Evolutionary conservation across 2,329 filamentous ascomycete species (phyloP).

Genomic region (Ophiostoma sp.): DNA sequence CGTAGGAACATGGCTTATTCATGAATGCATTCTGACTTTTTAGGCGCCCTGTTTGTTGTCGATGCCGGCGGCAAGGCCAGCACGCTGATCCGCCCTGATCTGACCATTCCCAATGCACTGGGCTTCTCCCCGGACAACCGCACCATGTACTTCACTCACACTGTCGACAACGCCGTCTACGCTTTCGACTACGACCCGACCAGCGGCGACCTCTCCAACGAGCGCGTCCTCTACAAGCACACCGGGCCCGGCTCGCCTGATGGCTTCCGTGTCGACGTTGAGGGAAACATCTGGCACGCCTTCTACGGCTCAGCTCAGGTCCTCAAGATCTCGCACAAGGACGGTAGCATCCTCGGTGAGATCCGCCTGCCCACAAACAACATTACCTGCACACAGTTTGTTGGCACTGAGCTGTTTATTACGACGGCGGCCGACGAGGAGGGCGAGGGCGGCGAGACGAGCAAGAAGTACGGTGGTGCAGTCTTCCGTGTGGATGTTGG

Average conservation of each 20-base stretch:
- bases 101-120: constrained; percentile 82
- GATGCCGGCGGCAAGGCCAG: constrained; percentile 57
- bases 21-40: background rate
- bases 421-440: constrained; percentile 72
- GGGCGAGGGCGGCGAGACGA: constrained; percentile 62
- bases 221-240: constrained; percentile 72
- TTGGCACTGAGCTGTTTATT: constrained; percentile 72
- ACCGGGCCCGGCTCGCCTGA: constrained; percentile 69
- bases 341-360: constrained; percentile 71
- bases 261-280: constrained; percentile 78
- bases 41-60: constrained; percentile 74
- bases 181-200: constrained; percentile 70
- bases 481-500: constrained; percentile 79
- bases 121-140: constrained; percentile 73
- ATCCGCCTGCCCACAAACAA: constrained; percentile 74
- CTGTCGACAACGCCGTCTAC: constrained; percentile 67
- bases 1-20: background rate
- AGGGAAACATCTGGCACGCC: constrained; percentile 87
- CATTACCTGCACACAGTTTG: constrained; percentile 79
- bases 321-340: constrained; percentile 65
- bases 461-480: constrained; percentile 65
- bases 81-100: constrained; percentile 58
- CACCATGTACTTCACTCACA: constrained; percentile 83
- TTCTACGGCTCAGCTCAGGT: constrained; percentile 79
- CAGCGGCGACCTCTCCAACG: constrained; percentile 66